A percentile compares a stretch with the other conserved stretches of the same genome.
These are phyloP conservation scores for Tricholoma terreum DNA, from an alignment of 768 basidiomycete species.

Conservation along the genomic window DNA sequence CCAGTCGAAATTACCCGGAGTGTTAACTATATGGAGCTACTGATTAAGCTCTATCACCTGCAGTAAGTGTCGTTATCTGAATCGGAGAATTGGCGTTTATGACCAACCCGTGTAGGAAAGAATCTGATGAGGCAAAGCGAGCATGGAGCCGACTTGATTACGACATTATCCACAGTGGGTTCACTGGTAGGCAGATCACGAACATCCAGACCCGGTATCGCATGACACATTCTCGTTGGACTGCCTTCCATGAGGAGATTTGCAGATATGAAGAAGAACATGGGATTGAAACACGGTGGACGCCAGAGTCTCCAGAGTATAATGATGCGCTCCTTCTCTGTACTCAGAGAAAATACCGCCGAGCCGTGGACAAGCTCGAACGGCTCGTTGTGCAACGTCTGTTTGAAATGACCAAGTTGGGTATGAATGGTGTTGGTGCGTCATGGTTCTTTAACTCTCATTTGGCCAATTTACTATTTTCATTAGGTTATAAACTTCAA, in stretches of 20 bases:
- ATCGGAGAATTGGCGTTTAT: too few species aligned
- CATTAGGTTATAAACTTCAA: constrained; percentile 31
- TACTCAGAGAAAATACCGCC: too few species aligned
- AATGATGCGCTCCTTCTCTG: too few species aligned
- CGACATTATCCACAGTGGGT: too few species aligned
- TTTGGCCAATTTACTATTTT: neutral
- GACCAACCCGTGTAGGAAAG: neutral
- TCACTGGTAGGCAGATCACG: constrained; percentile 9
- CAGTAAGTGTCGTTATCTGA: constrained; percentile 8
- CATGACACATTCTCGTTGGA: too few species aligned
- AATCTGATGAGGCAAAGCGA: neutral
- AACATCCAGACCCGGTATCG: constrained; percentile 21
- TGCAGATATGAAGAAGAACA: constrained; percentile 20
- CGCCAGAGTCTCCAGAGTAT: constrained; percentile 8
- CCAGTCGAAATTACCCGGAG: constrained; percentile 23
- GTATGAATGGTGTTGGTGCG: constrained; percentile 20
- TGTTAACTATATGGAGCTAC: constrained; percentile 30
- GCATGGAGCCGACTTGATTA: too few species aligned
- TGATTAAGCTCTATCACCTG: too few species aligned
- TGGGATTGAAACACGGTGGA: constrained; percentile 25
- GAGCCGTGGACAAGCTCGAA: constrained; percentile 32
- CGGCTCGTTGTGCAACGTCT: constrained; percentile 30
- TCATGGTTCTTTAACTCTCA: neutral
- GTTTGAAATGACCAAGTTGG: constrained; percentile 38
- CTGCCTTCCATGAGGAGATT: constrained; percentile 15